phyloP scores from a whole-genome alignment of 148 eudicot genomes.

The Rhododendron molle region DNA sequence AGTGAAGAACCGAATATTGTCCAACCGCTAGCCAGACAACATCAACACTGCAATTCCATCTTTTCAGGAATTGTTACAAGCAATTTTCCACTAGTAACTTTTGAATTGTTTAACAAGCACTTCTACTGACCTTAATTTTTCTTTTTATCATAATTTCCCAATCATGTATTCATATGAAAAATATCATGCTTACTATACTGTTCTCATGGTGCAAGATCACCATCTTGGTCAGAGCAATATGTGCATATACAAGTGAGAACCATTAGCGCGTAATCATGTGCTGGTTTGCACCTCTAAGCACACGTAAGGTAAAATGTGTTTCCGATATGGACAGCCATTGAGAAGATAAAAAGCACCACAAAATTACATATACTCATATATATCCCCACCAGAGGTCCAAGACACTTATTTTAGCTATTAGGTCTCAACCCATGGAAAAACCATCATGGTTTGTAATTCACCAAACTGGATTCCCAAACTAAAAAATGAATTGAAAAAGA shows the following conservation, averaged over 20 bases:
- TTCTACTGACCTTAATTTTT: neutral
- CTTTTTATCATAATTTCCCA: neutral
- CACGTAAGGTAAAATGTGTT: neutral
- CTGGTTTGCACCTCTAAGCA: neutral
- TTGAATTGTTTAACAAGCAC: neutral
- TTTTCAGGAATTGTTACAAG: neutral
- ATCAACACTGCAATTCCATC: neutral
- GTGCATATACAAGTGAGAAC: neutral
- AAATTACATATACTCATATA: neutral
- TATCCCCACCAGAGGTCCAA: neutral
- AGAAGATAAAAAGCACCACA: neutral
- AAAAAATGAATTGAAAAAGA: neutral
- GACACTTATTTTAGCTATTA: neutral
- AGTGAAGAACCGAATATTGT: neutral
- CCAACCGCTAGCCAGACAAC: neutral
- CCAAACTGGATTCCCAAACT: neutral
- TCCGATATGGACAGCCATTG: neutral
- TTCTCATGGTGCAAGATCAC: neutral
- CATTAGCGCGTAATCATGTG: neutral
- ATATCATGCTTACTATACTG: neutral
- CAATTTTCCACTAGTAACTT: neutral
- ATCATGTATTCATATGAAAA: neutral
- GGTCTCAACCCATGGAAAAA: neutral
- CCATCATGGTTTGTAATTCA: neutral
- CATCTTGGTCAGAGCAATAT: neutral